These are phyloP conservation scores for Suhomyces atakaporum DNA, from an alignment of 1,139 yeast genomes.

Conservation along the genomic window DNA sequence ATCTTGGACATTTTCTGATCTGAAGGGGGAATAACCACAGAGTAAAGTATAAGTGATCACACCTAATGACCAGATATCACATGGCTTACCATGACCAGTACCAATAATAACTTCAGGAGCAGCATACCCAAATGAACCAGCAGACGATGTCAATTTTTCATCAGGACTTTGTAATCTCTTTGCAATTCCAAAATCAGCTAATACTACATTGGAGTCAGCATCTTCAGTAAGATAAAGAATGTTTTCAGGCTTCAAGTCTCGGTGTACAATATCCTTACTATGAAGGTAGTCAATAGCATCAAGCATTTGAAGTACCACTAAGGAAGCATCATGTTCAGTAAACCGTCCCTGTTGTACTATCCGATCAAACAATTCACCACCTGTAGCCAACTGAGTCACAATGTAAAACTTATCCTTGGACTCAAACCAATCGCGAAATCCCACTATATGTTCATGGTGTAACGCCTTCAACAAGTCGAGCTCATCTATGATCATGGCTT, in stretches of 20 bases:
- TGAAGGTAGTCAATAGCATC: slow-evolving; percentile 79
- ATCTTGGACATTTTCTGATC: slow-evolving; percentile 79
- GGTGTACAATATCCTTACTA: slow-evolving; percentile 72
- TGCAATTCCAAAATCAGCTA: slow-evolving; percentile 94
- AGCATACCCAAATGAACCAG: slow-evolving; percentile 92
- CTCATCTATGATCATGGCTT: slow-evolving; percentile 72
- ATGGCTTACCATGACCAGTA: slow-evolving; percentile 85
- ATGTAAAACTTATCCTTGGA: slow-evolving; percentile 74
- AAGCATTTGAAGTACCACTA: slow-evolving; percentile 66
- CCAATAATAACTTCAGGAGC: slow-evolving; percentile 87
- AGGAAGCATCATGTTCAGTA: slow-evolving; percentile 82
- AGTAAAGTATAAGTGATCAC: slow-evolving; percentile 87
- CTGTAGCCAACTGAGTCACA: slow-evolving; percentile 80
- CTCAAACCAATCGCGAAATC: slow-evolving; percentile 87
- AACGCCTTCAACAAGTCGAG: slow-evolving; percentile 64
- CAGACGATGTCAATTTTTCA: slow-evolving; percentile 72
- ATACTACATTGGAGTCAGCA: slow-evolving; percentile 65
- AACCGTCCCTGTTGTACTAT: slow-evolving; percentile 75
- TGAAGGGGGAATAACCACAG: slow-evolving; percentile 91
- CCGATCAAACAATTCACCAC: slow-evolving; percentile 89
- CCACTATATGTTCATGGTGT: slow-evolving; percentile 79
- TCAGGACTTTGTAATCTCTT: slow-evolving; percentile 60
- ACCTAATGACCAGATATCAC: slow-evolving; percentile 89
- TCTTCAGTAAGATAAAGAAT: slow-evolving; percentile 60
- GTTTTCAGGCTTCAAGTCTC: slow-evolving; percentile 92